Evolutionary conservation across 108 stramenopile genomes (phyloP).

Genomic region (Discostella pseudostelligera): DNA sequence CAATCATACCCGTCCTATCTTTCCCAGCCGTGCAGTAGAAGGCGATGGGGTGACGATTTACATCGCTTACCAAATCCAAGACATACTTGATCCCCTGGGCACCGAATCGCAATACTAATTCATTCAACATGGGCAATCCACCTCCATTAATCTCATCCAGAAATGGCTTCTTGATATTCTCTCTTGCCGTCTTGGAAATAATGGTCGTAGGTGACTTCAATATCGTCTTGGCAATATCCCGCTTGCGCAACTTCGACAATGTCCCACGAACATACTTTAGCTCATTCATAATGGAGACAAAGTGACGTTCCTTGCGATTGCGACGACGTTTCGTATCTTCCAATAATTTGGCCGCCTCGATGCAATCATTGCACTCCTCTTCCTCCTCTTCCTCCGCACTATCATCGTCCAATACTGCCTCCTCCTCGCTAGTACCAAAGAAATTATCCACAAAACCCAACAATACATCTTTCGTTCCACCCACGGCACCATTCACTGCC

Average conservation of each 20-base stretch:
- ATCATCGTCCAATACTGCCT: constrained; percentile 15
- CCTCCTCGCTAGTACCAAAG: constrained; percentile 27
- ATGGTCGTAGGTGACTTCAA: constrained; percentile 74
- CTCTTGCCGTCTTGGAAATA: constrained; percentile 68
- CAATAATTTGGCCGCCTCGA: constrained; percentile 36
- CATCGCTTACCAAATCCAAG: constrained; percentile 72
- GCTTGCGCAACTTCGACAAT: constrained; percentile 74
- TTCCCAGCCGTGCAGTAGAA: constrained; percentile 96
- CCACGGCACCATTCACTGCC: constrained; percentile 26
- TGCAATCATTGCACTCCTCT: constrained; percentile 58
- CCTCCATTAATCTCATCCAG: constrained; percentile 88
- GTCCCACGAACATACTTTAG: constrained; percentile 89
- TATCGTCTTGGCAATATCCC: constrained; percentile 70
- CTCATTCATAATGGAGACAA: constrained; percentile 91
- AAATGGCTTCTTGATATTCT: constrained; percentile 80
- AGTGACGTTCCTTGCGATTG: constrained; percentile 87
- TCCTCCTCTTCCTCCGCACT: constrained; percentile 47
- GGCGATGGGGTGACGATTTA: constrained; percentile 79
- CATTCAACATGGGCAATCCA: constrained; percentile 89
- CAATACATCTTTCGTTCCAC: constrained; percentile 41
- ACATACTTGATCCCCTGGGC: constrained; percentile 86
- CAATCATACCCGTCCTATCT: constrained; percentile 87
- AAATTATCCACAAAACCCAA: constrained; percentile 50
- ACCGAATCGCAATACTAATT: constrained; percentile 78
- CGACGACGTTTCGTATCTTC: constrained; percentile 27